Evolutionary conservation across 495 filamentous ascomycete species (phyloP).

Genomic region (Aspergillus wentii): DNA sequence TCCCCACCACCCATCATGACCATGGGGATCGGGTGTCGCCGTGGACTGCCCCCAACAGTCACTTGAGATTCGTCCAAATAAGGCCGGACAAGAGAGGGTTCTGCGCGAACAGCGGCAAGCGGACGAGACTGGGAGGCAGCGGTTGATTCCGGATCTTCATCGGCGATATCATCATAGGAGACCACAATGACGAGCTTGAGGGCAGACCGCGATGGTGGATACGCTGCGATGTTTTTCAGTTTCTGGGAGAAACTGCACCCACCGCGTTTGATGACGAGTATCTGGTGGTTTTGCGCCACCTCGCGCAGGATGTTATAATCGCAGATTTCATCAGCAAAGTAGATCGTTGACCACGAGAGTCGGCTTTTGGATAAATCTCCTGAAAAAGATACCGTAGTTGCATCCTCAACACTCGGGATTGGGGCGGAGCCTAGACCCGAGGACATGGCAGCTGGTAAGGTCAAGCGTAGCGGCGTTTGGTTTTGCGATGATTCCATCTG

Average conservation of each 20-base stretch:
- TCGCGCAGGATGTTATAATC: constrained; percentile 53
- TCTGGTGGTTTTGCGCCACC: constrained; percentile 61
- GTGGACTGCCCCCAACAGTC: constrained; percentile 63
- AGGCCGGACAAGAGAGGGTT: constrained; percentile 55
- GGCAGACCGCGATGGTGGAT: constrained; percentile 49
- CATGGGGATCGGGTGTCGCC: constrained; percentile 74
- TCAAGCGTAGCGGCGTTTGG: constrained; percentile 31
- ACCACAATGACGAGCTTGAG: constrained; percentile 83
- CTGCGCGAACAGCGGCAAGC: constrained; percentile 39
- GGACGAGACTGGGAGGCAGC: not conserved
- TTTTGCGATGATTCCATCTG: constrained; percentile 18
- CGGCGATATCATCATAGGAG: constrained; percentile 48
- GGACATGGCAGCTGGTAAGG: constrained; percentile 64
- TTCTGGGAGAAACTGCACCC: constrained; percentile 83
- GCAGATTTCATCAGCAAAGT: constrained; percentile 68
- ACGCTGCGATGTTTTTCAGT: constrained; percentile 75
- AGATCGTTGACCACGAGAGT: constrained; percentile 65
- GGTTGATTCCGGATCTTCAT: not conserved
- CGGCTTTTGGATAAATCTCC: constrained; percentile 34
- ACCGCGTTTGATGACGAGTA: constrained; percentile 80
- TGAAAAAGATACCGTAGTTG: constrained; percentile 35
- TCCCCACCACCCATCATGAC: constrained; percentile 80
- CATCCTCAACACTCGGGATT: constrained; percentile 62
- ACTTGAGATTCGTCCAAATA: constrained; percentile 71
- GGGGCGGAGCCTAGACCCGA: constrained; percentile 73